Base-by-base conservation (phyloP, 2,329 filamentous ascomycete species). In the Venturia aucupariae region DNA sequence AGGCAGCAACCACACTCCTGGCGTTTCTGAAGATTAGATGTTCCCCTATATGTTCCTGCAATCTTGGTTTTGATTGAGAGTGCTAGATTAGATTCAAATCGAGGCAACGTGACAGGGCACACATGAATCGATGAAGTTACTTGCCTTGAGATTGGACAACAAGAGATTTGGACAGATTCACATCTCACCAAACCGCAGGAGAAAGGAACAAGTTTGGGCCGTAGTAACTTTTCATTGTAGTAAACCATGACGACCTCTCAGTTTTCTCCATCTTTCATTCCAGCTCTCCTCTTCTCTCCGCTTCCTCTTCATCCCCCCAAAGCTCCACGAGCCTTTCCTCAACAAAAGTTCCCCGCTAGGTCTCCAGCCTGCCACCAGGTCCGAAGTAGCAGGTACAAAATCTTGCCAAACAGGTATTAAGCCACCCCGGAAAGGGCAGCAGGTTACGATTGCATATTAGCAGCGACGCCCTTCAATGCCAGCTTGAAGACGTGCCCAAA, bases 241-340 rank as follows among this genome's bases (percentile, higher is more conserved):
- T 57, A 57, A 57, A 35, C 51, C 30, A 57, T 57, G 51, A 57
- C 51, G 51, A 27, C 51, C 51, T n/a, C 8, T 54, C 5, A 2
- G 4, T 35, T 35, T 35, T n/a, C 51, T 57, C 30, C 17, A 13
- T 8, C 2, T 27, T 7, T n/a, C 51, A 27, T 55, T 13, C 13
- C 32, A 3, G 10, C 17, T 8, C 27, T 22, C 15, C 48, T 38
- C 39, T 10, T 38, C 39, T 15, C 39, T 15, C 39, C 39, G 15
- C 15, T 41, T 32, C 51, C 22, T n/a, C 51, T 2, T 35, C 51
- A 17, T 35, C 24, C 51, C 51, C 51, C 22, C 51, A 57, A 57
- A 57, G 51, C 51, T 57, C 51, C 51, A 38, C 51, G 51, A 57
- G 51, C 51, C 51, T 57, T 51, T 57, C 51, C 51, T 57, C 51